Conservation (phyloP, 352 stramenopile species). For the Phytophthora meadii region DNA sequence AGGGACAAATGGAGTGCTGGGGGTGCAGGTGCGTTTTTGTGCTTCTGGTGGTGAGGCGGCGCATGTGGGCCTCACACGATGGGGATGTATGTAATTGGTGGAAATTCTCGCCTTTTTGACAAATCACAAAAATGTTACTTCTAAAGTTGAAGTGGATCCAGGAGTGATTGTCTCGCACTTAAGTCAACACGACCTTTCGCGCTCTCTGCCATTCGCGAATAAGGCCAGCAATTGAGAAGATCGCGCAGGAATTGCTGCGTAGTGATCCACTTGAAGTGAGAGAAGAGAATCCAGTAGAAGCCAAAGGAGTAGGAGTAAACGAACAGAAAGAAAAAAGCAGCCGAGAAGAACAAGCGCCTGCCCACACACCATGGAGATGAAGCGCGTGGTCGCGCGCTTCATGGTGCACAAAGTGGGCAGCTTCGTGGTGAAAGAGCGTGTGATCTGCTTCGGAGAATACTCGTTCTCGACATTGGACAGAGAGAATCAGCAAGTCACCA, state of each 20-base stretch:
- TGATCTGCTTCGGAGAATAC: constrained; percentile 80
- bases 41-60: constrained; percentile 18
- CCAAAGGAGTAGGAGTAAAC: constrained; percentile 2
- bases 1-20: constrained; percentile 8
- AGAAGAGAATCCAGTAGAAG: constrained; percentile 5
- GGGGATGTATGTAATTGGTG: constrained; percentile 1
- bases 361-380: constrained; percentile 49
- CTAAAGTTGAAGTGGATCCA: constrained; percentile 1
- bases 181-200: constrained; percentile 26
- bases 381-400: constrained; percentile 73
- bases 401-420: constrained; percentile 88
- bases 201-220: constrained; percentile 30
- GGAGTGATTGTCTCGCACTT: constrained; percentile 21
- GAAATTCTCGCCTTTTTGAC: background rate
- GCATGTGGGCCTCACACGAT: constrained; percentile 34
- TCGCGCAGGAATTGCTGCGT: background rate
- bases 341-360: background rate
- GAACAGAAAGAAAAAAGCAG: background rate
- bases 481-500: constrained; percentile 77
- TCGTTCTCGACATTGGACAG: constrained; percentile 77
- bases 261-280: no score
- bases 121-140: background rate
- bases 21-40: constrained; percentile 22
- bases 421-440: constrained; percentile 87
- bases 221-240: constrained; percentile 5